Base-by-base conservation (phyloP, 208 protist species). In the Leishmania gerbilli region DNA sequence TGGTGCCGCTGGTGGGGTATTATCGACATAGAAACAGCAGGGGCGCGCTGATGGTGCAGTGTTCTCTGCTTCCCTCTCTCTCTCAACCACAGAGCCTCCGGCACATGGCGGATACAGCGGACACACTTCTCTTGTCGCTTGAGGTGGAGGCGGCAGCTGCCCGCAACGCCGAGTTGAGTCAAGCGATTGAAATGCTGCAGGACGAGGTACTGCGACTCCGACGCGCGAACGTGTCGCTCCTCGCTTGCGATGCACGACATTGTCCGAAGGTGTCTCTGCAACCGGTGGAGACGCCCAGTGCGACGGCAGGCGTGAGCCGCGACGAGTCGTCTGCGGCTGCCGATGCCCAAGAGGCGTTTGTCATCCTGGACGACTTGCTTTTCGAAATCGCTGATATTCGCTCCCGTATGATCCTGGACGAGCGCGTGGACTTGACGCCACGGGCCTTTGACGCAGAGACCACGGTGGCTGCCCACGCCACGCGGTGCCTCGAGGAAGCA, bases 141-240 rank as follows among this genome's bases (percentile, higher is more conserved):
- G 92, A 96, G 60, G 89, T 93, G 37, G 92, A 96, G 74, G 92
- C 92, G 8, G 90, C 90, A 21, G 92, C 92, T 34, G 90, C 89
- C 19, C 89, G 92, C 2, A 96, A 96, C 67, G 92, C 92, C 11
- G 87, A 90, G 58, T 81, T 95, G 64, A 90, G 88, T 24, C 82
- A 75, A 37, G 82, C 82, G 45, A 51, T 95, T 15, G 89, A 91
- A 47, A 78, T 51, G 6, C 78, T 93, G 13, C 84, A 84, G 45
- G 77, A 79, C 21, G 84, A 91, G 34, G 71, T 86, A 27, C 62
- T 64, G 40, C 79, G 60, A 3, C 69, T 80, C 13, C 74, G 71
- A 21, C 8, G 58, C 13, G 24, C 42, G 82, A 49, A 72, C 15
- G n/a, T 58, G 21, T 60, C 74, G 42, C 42, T 53, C 31, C 17